Evolutionary conservation across 2,329 filamentous ascomycete species (phyloP).

Genomic region (Ophiobolus disseminans): DNA sequence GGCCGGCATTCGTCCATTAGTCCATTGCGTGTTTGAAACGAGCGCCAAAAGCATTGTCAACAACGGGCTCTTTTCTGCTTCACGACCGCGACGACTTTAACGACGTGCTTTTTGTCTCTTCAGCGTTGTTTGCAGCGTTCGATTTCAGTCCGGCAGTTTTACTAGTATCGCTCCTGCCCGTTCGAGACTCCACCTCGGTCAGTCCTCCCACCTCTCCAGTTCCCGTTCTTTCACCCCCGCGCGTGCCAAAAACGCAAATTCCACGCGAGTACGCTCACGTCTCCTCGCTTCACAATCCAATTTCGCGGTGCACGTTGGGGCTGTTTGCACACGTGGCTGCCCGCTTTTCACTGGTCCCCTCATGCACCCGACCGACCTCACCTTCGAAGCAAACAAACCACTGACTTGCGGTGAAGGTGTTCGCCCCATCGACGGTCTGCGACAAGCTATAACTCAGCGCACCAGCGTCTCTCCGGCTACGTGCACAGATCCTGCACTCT

Average conservation of each 20-base stretch:
- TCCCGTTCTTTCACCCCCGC: no score
- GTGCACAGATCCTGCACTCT: conserved; percentile 39
- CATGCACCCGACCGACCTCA: conserved; percentile 28
- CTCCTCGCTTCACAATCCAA: not conserved
- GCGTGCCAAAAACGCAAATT: conserved; percentile 12
- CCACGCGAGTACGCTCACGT: no score
- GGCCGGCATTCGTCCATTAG: conserved; percentile 37
- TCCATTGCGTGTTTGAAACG: conserved; percentile 41
- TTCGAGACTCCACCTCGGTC: conserved; percentile 22
- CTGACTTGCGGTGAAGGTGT: conserved; percentile 44
- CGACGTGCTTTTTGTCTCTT: conserved; percentile 48
- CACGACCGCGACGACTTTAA: conserved; percentile 51
- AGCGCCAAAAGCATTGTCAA: conserved; percentile 40
- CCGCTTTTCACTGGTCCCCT: conserved; percentile 31
- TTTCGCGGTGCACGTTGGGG: conserved; percentile 14
- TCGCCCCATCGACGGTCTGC: conserved; percentile 23
- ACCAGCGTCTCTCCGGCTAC: conserved; percentile 36
- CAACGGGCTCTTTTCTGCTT: conserved; percentile 32
- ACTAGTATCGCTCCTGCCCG: conserved; percentile 16
- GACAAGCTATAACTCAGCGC: conserved; percentile 34
- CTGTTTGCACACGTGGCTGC: conserved; percentile 44
- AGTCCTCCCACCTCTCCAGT: conserved; percentile 12
- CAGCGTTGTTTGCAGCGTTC: conserved; percentile 52
- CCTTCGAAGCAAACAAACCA: conserved; percentile 44
- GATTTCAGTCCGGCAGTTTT: conserved; percentile 27